A percentile compares a stretch with the other conserved stretches of the same genome.
phyloP scores from a whole-genome alignment of 176 grass and related monocot species.

The Thalia dealbata region DNA sequence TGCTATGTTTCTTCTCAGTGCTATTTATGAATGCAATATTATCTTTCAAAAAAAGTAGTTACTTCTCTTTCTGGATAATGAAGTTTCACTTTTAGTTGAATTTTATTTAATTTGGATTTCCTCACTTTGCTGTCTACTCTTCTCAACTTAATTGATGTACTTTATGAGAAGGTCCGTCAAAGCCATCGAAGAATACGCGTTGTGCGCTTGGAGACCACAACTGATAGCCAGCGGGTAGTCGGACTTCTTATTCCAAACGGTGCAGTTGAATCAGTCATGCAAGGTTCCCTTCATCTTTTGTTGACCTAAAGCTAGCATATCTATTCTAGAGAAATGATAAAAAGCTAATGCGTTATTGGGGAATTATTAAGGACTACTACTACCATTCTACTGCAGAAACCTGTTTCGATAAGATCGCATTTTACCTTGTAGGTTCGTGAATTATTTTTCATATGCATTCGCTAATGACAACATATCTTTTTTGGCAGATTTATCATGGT shows the following conservation, averaged over 20 bases:
- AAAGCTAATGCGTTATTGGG: neutral
- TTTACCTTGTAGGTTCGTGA: no score
- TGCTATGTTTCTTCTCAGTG: no score
- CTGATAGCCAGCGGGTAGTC: conserved; percentile 50
- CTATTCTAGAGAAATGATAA: neutral
- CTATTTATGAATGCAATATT: no score
- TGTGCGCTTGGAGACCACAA: conserved; percentile 71
- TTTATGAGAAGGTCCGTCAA: conserved; percentile 40
- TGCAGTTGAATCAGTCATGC: conserved; percentile 80
- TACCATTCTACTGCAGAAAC: neutral
- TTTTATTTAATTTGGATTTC: neutral
- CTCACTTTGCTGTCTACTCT: conserved; percentile 21
- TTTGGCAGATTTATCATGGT: conserved; percentile 50
- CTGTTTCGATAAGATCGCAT: no score
- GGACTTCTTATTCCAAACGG: conserved; percentile 81
- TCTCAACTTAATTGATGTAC: conserved; percentile 22
- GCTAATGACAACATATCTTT: neutral
- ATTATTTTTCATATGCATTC: neutral
- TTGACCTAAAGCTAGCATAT: neutral
- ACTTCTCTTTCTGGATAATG: neutral
- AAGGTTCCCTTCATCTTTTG: conserved; percentile 44
- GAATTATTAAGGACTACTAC: neutral
- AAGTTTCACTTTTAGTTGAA: neutral
- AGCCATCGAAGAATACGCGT: conserved; percentile 76
- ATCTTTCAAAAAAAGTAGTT: neutral